Conservation (phyloP, 257 asterid species). For the Pogostemon cablin region DNA sequence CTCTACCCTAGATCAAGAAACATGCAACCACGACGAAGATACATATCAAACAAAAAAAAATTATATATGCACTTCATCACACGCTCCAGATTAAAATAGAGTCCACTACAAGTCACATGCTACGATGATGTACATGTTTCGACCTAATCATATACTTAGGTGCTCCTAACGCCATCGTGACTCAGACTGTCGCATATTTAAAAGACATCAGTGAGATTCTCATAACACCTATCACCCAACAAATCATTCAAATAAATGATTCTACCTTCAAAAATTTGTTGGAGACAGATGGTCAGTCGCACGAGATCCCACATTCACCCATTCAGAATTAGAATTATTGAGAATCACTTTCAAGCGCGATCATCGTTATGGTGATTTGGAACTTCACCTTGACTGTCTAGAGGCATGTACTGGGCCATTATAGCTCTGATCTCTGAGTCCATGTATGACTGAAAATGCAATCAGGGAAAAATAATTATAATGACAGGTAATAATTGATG, state of each 20-base stretch:
- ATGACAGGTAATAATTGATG: neutral
- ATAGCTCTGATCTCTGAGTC: conserved; percentile 94
- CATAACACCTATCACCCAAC: conserved; percentile 34
- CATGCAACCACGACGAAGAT: conserved; percentile 43
- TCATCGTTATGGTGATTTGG: conserved; percentile 57
- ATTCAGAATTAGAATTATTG: conserved; percentile 33
- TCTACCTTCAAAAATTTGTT: conserved; percentile 39
- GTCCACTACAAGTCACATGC: conserved; percentile 39
- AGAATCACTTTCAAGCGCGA: conserved; percentile 52
- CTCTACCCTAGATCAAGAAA: conserved; percentile 33
- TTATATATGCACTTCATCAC: conserved; percentile 20
- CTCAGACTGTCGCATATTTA: conserved; percentile 36
- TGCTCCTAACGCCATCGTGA: conserved; percentile 32
- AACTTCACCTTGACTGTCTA: conserved; percentile 77
- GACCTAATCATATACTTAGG: conserved; percentile 31
- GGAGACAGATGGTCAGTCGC: conserved; percentile 36
- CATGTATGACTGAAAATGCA: conserved; percentile 73
- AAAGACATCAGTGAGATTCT: conserved; percentile 36
- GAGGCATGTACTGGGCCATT: conserved; percentile 97
- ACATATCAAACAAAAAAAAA: neutral
- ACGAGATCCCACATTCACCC: conserved; percentile 36
- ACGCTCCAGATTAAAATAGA: conserved; percentile 30
- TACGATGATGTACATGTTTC: conserved; percentile 29
- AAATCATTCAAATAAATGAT: conserved; percentile 31
- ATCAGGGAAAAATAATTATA: neutral